Conservation (phyloP, 176 grass and related monocot genomes). For the Otatea glauca region DNA sequence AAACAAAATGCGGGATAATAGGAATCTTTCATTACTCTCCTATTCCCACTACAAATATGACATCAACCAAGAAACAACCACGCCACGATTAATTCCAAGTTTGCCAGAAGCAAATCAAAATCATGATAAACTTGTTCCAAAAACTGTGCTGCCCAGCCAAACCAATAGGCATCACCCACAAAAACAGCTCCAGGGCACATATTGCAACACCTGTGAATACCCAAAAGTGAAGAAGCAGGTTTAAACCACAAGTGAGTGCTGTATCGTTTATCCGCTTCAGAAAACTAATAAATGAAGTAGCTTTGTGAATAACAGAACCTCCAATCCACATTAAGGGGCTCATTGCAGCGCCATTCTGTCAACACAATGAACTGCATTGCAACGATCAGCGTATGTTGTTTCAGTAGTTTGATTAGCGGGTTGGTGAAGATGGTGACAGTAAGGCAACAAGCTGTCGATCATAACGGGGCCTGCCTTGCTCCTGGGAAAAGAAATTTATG, state of each 20-base stretch:
- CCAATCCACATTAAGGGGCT: background rate
- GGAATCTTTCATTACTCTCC: background rate
- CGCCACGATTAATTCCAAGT: background rate
- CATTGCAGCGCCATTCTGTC: background rate
- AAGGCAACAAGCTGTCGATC: background rate
- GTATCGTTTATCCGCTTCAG: background rate
- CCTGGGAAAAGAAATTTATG: constrained; percentile 39
- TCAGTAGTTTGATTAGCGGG: background rate
- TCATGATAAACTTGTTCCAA: background rate
- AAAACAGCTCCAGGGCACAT: background rate
- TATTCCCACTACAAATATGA: background rate
- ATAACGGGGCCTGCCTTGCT: background rate
- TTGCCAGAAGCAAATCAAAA: background rate
- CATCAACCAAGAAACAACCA: background rate
- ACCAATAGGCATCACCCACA: background rate
- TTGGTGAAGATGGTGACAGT: background rate
- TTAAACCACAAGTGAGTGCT: background rate
- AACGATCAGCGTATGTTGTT: background rate
- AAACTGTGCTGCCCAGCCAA: background rate
- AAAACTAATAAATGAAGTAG: background rate
- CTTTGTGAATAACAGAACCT: constrained; percentile 24
- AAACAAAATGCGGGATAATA: too few species aligned
- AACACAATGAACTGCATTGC: background rate
- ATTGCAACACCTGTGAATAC: background rate
- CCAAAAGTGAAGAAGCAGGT: background rate